Base-by-base conservation (phyloP, 805 yeast genomes). In the Hanseniaspora jakobsenii region DNA sequence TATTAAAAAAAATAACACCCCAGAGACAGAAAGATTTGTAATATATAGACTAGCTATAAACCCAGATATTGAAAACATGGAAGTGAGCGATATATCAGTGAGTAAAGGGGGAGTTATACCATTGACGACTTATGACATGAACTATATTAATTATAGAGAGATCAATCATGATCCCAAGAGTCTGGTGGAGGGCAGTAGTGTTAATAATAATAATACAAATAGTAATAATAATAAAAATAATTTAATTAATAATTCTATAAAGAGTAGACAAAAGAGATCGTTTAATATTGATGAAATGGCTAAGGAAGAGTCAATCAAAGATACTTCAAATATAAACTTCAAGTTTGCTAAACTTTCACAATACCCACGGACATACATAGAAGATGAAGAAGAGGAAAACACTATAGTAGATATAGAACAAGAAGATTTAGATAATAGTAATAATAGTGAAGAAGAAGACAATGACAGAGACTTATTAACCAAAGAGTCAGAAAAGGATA, bases 61-160 rank as follows among this genome's bases (percentile, higher is more conserved):
- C 14, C 12, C 30, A 2, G 45, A 41, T 14, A 34, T 41, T 21
- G 4, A 34, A 18, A 41, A 41, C 29, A 41, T 41, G 45, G 45
- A 41, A 13, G 34, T 18, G 28, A 41, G 34, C 13, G 45, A 41
- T 19, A 41, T 41, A 6, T 34, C 45, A n/a, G 38, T 41, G 12
- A 34, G 38, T n/a, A 41, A 41, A 41, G 45, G 45, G 14, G 45
- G 45, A 7, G 45, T 41, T 7, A 34, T 41, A n/a, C 45, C 45
- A 9, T 27, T 41, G 17, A 21, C 34, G 10, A 41, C 26, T 13
- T 41, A 41, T 16, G 45, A 41, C 19, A 41, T 41, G 34, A 41
- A 41, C 34, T 41, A 41, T n/a, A 26, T 28, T 18, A 41, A 41
- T 17, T 34, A 41, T 18, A 34, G 45, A 41, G 45, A 41, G 16